Evolutionary conservation across 371 early-diverging fungal genomes (phyloP).

Genomic region (Saksenaea vasiformis): DNA sequence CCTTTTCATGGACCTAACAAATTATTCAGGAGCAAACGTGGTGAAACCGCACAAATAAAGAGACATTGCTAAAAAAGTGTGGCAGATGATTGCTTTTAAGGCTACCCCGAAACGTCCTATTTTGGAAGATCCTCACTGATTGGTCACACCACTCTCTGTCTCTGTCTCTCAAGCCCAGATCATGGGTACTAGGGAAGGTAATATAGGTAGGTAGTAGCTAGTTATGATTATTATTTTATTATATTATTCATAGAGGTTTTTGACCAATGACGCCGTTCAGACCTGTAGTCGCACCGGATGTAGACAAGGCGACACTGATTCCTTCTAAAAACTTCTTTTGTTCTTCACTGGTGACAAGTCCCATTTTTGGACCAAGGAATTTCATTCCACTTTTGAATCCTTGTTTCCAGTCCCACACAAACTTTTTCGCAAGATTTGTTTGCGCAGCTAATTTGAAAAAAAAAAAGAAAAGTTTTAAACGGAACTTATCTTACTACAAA

Average conservation of each 20-base stretch:
- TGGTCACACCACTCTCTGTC: too few relatives aligned
- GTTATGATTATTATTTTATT: too few relatives aligned
- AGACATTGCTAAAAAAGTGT: too few relatives aligned
- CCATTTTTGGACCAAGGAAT: conserved; percentile 15
- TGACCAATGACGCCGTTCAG: neutral
- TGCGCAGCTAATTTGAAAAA: conserved; percentile 12
- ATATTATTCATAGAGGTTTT: neutral
- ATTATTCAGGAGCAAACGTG: too few relatives aligned
- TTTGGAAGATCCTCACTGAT: too few relatives aligned
- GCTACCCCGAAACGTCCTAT: too few relatives aligned
- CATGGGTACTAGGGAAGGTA: too few relatives aligned
- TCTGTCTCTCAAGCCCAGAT: too few relatives aligned
- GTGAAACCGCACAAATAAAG: too few relatives aligned
- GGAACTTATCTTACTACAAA: neutral
- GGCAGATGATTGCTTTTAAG: too few relatives aligned
- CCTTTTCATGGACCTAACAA: too few relatives aligned
- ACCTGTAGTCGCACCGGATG: neutral
- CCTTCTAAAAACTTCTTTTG: conserved; percentile 1
- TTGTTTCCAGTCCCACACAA: conserved; percentile 27
- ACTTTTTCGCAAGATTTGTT: conserved; percentile 19
- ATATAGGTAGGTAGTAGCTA: too few relatives aligned
- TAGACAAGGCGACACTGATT: neutral
- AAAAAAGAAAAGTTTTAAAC: neutral
- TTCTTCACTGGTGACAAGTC: neutral
- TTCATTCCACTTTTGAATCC: conserved; percentile 18